Evolutionary conservation across 148 eudicot genomes (phyloP).

Genomic region (Nyssa sinensis): DNA sequence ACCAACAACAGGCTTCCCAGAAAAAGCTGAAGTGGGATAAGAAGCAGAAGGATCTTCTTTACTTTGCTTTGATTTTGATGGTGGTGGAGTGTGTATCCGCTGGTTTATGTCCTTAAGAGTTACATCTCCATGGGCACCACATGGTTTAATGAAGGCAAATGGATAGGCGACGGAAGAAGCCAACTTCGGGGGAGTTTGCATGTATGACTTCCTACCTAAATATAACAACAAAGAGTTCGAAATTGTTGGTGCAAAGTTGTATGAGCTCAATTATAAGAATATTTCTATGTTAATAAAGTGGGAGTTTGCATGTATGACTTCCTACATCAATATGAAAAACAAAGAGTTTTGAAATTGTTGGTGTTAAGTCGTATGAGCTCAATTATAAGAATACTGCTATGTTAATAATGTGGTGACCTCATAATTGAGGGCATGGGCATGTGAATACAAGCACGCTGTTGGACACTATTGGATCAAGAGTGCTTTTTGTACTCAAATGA

Average conservation of each 20-base stretch:
- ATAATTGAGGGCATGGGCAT: not conserved
- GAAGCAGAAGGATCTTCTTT: conserved; percentile 41
- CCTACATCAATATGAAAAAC: conserved; percentile 46
- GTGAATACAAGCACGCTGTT: not conserved
- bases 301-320: conserved; percentile 73
- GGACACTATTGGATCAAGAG: not conserved
- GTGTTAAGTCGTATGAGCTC: not conserved
- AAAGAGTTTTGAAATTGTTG: no score
- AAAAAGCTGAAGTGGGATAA: conserved; percentile 80
- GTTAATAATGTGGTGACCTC: not conserved
- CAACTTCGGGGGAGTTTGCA: conserved; percentile 57
- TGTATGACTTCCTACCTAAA: conserved; percentile 72
- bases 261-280: not conserved
- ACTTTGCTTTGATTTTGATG: conserved; percentile 40
- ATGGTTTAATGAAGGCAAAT: conserved; percentile 80
- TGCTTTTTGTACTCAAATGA: not conserved
- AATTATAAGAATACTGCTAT: not conserved
- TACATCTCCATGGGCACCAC: conserved; percentile 68
- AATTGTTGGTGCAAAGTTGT: no score
- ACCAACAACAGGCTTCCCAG: conserved; percentile 93
- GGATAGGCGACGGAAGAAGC: conserved; percentile 81
- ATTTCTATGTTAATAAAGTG: not conserved
- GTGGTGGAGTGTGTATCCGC: conserved; percentile 70
- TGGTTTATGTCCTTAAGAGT: conserved; percentile 93
- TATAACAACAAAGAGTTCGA: not conserved